A percentile compares a stretch with the other conserved stretches of the same genome.
Evolutionary conservation across 179 eudicot species (phyloP).

Genomic region (Silene vulgaris): DNA sequence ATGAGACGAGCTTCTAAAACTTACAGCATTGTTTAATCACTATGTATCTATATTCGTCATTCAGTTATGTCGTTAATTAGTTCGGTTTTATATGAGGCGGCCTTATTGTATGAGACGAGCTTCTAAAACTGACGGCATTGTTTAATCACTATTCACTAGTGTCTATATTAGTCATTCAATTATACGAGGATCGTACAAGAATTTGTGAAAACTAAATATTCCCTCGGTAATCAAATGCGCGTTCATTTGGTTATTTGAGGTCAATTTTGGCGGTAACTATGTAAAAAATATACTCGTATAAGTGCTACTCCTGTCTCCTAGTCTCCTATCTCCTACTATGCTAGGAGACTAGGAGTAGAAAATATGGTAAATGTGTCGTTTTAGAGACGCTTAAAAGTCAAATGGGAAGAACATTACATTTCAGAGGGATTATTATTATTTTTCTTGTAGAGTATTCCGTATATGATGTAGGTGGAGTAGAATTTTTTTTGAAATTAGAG

Average conservation of each 20-base stretch:
- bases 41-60: not conserved
- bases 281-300: too few relatives aligned
- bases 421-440: too few relatives aligned
- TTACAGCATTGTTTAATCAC: not conserved
- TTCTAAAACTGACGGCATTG: not conserved
- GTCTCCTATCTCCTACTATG: too few relatives aligned
- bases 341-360: not conserved
- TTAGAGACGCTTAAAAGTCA: not conserved
- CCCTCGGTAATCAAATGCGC: not conserved
- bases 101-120: not conserved
- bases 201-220: not conserved
- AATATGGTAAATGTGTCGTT: not conserved
- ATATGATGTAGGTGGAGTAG: not conserved
- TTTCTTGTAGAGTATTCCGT: not conserved
- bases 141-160: not conserved
- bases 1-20: not conserved
- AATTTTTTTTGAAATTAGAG: not conserved
- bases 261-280: not conserved
- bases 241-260: not conserved
- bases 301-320: too few relatives aligned
- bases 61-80: too few relatives aligned
- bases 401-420: not conserved
- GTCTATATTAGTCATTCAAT: not conserved
- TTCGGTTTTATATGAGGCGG: not conserved
- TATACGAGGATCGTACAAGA: not conserved